Evolutionary conservation across 768 basidiomycete species (phyloP).

Genomic region (Cantharellus cinnabarinus): DNA sequence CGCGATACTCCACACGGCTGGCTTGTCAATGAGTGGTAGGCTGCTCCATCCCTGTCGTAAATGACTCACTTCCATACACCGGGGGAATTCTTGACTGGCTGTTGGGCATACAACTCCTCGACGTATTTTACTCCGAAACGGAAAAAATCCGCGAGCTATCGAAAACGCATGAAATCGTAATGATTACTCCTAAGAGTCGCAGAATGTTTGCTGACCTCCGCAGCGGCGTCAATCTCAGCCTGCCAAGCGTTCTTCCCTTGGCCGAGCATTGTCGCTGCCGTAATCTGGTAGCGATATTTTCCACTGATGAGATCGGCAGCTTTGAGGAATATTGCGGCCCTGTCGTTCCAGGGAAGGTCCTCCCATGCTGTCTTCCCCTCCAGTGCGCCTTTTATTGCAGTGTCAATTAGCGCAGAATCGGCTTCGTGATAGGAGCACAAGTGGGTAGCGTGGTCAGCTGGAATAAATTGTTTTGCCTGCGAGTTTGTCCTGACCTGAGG

Average conservation of each 20-base stretch:
- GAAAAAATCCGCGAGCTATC: slow-evolving; percentile 73
- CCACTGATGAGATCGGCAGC: slow-evolving; percentile 90
- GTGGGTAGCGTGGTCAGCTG: slow-evolving; percentile 64
- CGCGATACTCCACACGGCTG: slow-evolving; percentile 88
- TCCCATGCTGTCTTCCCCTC: slow-evolving; percentile 83
- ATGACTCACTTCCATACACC: slow-evolving; percentile 84
- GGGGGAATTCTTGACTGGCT: slow-evolving; percentile 67
- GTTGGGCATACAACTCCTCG: slow-evolving; percentile 80
- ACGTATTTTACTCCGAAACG: slow-evolving; percentile 94
- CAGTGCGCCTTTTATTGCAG: slow-evolving; percentile 75
- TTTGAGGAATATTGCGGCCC: slow-evolving; percentile 94
- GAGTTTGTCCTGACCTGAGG: slow-evolving; percentile 61
- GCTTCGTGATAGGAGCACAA: slow-evolving; percentile 82
- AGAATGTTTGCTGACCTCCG: slow-evolving; percentile 43
- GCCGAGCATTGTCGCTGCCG: slow-evolving; percentile 94
- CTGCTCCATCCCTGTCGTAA: not conserved
- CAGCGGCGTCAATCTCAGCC: slow-evolving; percentile 97
- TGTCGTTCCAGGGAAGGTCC: slow-evolving; percentile 84
- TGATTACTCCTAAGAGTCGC: not conserved
- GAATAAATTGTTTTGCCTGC: slow-evolving; percentile 58
- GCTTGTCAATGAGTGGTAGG: not conserved
- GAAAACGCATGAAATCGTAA: not conserved
- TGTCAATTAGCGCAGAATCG: slow-evolving; percentile 46
- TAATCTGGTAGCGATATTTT: slow-evolving; percentile 85
- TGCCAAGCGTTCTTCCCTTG: slow-evolving; percentile 99